These are phyloP conservation scores for Trichomonas gallinae DNA, from an alignment of 208 protist species.

Conservation along the genomic window DNA sequence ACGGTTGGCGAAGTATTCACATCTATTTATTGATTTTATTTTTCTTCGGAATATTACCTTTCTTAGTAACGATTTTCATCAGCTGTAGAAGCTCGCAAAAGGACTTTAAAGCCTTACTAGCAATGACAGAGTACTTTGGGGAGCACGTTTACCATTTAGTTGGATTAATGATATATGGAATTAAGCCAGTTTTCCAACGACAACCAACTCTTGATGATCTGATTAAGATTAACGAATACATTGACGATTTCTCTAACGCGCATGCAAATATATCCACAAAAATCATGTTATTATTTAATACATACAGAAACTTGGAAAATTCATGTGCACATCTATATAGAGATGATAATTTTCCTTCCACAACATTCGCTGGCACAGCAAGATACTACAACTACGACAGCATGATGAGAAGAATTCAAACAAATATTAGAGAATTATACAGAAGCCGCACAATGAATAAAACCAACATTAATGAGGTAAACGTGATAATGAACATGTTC, in stretches of 20 bases:
- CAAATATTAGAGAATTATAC: background rate
- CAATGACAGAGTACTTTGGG: background rate
- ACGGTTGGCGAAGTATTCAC: background rate
- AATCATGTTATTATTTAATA: background rate
- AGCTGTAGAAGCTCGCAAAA: background rate
- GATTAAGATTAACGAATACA: background rate
- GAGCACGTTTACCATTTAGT: background rate
- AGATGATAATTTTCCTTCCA: background rate
- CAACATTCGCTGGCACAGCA: background rate
- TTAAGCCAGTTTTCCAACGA: background rate
- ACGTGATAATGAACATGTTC: background rate
- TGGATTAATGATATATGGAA: background rate
- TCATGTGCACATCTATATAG: background rate
- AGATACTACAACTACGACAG: background rate
- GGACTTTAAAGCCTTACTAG: background rate
- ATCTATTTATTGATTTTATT: background rate
- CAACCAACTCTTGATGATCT: background rate
- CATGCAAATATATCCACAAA: background rate
- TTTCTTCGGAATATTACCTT: background rate
- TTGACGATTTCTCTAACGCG: background rate
- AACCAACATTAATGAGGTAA: background rate
- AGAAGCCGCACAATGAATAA: background rate
- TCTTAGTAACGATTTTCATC: background rate
- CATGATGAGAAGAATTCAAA: background rate
- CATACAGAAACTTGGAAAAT: background rate